A percentile compares a stretch with the other conserved stretches of the same genome.
Conservation (phyloP, 2,329 filamentous ascomycete genomes). For the Epichloe scottii region DNA sequence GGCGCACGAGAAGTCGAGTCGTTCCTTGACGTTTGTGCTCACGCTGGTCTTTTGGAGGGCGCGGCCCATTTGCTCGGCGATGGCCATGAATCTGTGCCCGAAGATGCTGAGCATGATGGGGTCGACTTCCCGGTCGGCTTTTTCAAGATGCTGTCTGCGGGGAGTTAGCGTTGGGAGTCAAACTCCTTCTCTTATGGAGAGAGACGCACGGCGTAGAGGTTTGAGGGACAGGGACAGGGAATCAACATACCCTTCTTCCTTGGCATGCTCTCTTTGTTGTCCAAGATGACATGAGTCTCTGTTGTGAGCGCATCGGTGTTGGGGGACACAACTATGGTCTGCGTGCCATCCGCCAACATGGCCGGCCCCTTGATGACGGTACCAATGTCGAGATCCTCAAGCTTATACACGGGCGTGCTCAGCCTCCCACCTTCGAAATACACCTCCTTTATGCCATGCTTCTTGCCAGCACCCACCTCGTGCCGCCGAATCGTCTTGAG, state of each 20-base stretch:
- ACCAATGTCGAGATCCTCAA: conserved; percentile 61
- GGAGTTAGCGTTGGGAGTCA: not conserved
- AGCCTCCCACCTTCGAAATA: conserved; percentile 75
- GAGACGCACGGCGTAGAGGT: not conserved
- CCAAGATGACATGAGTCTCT: conserved; percentile 80
- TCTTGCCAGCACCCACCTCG: conserved; percentile 43
- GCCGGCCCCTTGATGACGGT: conserved; percentile 68
- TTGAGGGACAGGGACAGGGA: too few relatives aligned
- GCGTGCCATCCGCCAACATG: conserved; percentile 75
- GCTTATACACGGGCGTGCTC: conserved; percentile 71
- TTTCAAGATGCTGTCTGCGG: conserved; percentile 9
- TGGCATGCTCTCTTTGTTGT: conserved; percentile 45
- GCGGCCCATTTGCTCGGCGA: conserved; percentile 74
- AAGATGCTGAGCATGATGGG: conserved; percentile 72
- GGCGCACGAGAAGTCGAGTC: conserved; percentile 72
- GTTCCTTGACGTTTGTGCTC: conserved; percentile 71
- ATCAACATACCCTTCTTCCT: conserved; percentile 15
- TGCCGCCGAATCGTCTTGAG: conserved; percentile 55
- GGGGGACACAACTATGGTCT: conserved; percentile 85
- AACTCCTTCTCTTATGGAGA: not conserved
- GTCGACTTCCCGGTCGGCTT: conserved; percentile 36
- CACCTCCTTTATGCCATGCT: conserved; percentile 54
- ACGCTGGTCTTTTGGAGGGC: conserved; percentile 71
- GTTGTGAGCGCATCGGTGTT: conserved; percentile 64
- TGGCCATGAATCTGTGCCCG: conserved; percentile 74